phyloP scores from a whole-genome alignment of 169 alveolate species.

The Eimeria necatrix region DNA sequence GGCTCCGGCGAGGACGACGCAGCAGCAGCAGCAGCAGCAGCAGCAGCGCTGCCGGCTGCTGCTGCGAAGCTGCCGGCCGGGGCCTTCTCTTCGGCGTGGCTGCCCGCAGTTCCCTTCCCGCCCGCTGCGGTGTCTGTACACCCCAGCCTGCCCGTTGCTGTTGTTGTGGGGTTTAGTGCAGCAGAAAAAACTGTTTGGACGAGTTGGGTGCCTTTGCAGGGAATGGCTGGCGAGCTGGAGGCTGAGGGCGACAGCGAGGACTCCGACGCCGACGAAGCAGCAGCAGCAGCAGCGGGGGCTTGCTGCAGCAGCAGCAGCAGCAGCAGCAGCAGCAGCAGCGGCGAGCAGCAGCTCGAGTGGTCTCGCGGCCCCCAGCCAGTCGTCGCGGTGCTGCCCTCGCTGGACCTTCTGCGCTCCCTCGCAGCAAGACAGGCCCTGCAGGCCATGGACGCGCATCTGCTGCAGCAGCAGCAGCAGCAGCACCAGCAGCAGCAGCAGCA shows the following conservation, averaged over 20 bases:
- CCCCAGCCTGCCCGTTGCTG: conserved; percentile 49
- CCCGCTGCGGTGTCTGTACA: conserved; percentile 59
- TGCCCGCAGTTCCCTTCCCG: conserved; percentile 49
- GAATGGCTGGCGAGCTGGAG: conserved; percentile 9
- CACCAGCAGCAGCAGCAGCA: background rate
- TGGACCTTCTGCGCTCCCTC: conserved; percentile 60
- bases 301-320: conserved; percentile 6
- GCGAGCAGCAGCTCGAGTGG: background rate
- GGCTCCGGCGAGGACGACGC: background rate
- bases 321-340: conserved; percentile 6
- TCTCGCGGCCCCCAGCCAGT: background rate
- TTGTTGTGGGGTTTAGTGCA: conserved; percentile 36
- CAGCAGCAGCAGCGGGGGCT: background rate
- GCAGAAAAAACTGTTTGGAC: conserved; percentile 31
- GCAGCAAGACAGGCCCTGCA: conserved; percentile 39
- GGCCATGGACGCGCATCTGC: conserved; percentile 55
- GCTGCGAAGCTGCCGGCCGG: conserved; percentile 30
- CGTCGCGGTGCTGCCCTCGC: conserved; percentile 35
- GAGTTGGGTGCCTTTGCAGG: conserved; percentile 51
- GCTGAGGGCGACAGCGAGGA: conserved; percentile 20
- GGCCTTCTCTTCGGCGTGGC: conserved; percentile 48
- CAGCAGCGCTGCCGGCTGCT: background rate
- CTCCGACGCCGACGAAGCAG: conserved; percentile 13
- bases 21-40: conserved; percentile 4
- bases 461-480: conserved; percentile 67